A percentile compares a stretch with the other conserved stretches of the same genome.
phyloP scores from a whole-genome alignment of 192 early-diverging fungal genomes.

The Coemansia sp. region DNA sequence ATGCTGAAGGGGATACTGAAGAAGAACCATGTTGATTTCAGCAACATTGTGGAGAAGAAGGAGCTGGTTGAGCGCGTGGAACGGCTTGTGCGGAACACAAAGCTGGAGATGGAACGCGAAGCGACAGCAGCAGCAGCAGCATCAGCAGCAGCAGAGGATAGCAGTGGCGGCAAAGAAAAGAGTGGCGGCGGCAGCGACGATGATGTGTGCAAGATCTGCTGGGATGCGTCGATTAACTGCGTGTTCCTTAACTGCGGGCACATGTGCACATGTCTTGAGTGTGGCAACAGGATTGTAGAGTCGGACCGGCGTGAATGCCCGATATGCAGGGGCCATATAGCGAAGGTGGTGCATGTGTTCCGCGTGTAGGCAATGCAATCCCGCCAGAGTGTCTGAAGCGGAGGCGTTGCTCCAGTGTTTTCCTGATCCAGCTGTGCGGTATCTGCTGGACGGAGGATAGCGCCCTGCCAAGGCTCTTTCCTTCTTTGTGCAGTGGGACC shows the following conservation, averaged over 20 bases:
- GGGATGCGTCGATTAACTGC: constrained; percentile 76
- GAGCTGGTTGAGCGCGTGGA: constrained; percentile 71
- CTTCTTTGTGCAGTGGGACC: too few relatives aligned
- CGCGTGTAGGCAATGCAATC: constrained; percentile 47
- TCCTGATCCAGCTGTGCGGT: background rate
- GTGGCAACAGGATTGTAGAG: constrained; percentile 58
- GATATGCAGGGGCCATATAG: constrained; percentile 74
- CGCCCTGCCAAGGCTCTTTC: too few relatives aligned
- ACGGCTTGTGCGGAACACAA: constrained; percentile 62
- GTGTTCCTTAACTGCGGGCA: constrained; percentile 87
- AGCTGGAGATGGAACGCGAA: constrained; percentile 56
- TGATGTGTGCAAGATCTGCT: constrained; percentile 80
- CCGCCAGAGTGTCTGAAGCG: background rate
- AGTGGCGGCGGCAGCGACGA: constrained; percentile 56
- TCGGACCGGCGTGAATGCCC: constrained; percentile 72
- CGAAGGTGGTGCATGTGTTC: constrained; percentile 69
- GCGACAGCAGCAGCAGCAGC: constrained; percentile 16
- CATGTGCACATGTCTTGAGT: constrained; percentile 81
- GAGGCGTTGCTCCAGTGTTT: background rate
- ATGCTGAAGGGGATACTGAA: constrained; percentile 67
- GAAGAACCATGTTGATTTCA: constrained; percentile 65
- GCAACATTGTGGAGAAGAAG: constrained; percentile 70
- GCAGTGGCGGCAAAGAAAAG: constrained; percentile 13
- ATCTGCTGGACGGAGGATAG: too few relatives aligned
- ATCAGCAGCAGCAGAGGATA: background rate